phyloP scores from a whole-genome alignment of 768 basidiomycete species.

The Collybia nuda region DNA sequence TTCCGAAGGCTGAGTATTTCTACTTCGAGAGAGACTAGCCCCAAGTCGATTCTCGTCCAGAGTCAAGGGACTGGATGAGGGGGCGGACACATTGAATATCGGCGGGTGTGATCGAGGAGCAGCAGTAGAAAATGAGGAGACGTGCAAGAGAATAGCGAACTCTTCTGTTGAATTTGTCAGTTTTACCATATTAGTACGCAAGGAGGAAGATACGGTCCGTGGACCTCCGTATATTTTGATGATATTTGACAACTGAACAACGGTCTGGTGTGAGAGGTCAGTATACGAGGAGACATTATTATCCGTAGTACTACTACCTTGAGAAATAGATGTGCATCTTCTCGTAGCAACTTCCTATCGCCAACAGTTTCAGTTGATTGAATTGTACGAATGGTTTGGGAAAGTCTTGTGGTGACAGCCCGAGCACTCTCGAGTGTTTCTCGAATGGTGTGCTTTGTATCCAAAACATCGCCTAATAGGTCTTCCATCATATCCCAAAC shows the following conservation, averaged over 20 bases:
- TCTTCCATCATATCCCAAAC: conserved; percentile 85
- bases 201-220: conserved; percentile 49
- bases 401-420: conserved; percentile 60
- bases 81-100: conserved; percentile 36
- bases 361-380: conserved; percentile 53
- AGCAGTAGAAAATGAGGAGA: conserved; percentile 75
- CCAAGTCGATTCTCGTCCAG: conserved; percentile 51
- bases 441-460: conserved; percentile 41
- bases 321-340: conserved; percentile 78
- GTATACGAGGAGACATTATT: neutral
- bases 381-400: conserved; percentile 55
- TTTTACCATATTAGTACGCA: conserved; percentile 71
- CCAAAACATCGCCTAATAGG: conserved; percentile 49
- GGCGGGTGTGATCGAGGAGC: conserved; percentile 62
- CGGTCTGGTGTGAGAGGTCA: conserved; percentile 43
- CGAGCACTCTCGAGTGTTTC: conserved; percentile 63
- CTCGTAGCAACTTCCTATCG: conserved; percentile 65
- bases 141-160: conserved; percentile 82
- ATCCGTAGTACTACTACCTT: conserved; percentile 64
- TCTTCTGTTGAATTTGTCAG: conserved; percentile 86
- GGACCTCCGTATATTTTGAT: conserved; percentile 65
- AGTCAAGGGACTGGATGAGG: conserved; percentile 13
- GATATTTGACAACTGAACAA: conserved; percentile 73
- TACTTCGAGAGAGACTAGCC: conserved; percentile 57
- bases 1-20: conserved; percentile 51